phyloP scores from a whole-genome alignment of 2,329 filamentous ascomycete genomes.

The Stachybotrys chartarum region DNA sequence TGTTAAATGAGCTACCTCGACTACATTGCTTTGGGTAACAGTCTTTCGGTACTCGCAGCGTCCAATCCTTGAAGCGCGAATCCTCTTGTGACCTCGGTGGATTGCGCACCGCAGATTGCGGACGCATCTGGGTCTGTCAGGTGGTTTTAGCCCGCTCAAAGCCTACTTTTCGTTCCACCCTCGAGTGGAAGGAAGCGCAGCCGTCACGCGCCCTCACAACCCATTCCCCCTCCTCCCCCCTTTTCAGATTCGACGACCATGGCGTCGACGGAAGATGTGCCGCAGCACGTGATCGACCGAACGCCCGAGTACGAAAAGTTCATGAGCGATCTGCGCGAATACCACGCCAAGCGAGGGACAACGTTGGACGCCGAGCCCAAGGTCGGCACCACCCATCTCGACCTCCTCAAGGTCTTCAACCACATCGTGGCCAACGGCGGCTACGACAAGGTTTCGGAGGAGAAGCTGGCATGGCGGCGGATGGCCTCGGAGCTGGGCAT shows the following conservation, averaged over 20 bases:
- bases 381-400: constrained; percentile 68
- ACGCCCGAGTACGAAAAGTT: constrained; percentile 72
- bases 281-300: constrained; percentile 43
- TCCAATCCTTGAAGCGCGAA: not conserved
- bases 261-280: constrained; percentile 28
- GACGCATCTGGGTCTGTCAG: not conserved
- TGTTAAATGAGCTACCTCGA: not conserved
- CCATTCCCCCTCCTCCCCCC: not conserved
- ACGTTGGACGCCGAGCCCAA: constrained; percentile 74
- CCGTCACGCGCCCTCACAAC: not conserved
- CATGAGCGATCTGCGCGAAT: constrained; percentile 63
- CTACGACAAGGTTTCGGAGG: constrained; percentile 76
- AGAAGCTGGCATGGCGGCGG: constrained; percentile 80
- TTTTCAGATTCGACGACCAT: constrained; percentile 11
- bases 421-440: constrained; percentile 70
- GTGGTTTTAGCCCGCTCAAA: not conserved
- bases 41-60: not conserved
- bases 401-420: constrained; percentile 73
- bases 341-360: constrained; percentile 74
- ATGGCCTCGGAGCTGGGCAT: constrained; percentile 72
- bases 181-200: not conserved
- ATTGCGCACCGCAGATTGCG: not conserved
- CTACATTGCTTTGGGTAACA: not conserved
- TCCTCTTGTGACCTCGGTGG: not conserved
- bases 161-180: not conserved